Conservation (phyloP, 768 basidiomycete genomes). For the Cystobasidiopsis lactophilus region DNA sequence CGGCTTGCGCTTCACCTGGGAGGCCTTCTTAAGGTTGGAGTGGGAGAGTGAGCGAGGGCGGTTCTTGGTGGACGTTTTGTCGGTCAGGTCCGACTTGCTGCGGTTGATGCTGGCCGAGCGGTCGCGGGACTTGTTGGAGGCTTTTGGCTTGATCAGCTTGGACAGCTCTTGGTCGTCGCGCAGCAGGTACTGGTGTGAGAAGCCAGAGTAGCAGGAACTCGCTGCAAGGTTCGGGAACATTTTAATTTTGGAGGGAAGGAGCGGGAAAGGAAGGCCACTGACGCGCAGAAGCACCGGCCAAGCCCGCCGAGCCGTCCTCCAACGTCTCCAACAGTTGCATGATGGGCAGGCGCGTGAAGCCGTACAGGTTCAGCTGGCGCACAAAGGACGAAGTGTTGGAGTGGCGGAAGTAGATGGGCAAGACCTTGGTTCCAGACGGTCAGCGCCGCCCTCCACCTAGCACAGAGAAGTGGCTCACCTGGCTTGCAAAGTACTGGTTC, state of each 20-base stretch:
- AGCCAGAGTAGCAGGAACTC: constrained; percentile 1
- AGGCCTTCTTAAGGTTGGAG: too few relatives aligned
- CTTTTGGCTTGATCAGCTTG: neutral
- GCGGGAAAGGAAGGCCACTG: too few relatives aligned
- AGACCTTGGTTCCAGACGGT: constrained; percentile 36
- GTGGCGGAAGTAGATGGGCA: constrained; percentile 58
- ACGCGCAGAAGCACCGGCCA: neutral
- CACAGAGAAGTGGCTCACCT: constrained; percentile 31
- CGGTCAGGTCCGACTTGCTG: too few relatives aligned
- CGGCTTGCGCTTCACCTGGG: too few relatives aligned
- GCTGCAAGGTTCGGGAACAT: too few relatives aligned
- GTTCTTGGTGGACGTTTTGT: too few relatives aligned
- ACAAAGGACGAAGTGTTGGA: constrained; percentile 41
- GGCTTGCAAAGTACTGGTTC: constrained; percentile 1
- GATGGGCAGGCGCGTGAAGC: neutral
- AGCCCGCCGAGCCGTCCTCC: neutral
- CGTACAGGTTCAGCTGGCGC: constrained; percentile 56
- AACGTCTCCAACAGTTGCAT: neutral
- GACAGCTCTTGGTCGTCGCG: neutral
- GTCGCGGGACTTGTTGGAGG: too few relatives aligned
- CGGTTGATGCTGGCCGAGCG: too few relatives aligned
- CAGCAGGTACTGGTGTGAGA: neutral
- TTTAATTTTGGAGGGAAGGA: too few relatives aligned
- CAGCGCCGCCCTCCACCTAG: constrained; percentile 77
- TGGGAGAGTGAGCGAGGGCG: too few relatives aligned